phyloP scores from a whole-genome alignment of 441 rosid genomes.

The Melastoma candidum region DNA sequence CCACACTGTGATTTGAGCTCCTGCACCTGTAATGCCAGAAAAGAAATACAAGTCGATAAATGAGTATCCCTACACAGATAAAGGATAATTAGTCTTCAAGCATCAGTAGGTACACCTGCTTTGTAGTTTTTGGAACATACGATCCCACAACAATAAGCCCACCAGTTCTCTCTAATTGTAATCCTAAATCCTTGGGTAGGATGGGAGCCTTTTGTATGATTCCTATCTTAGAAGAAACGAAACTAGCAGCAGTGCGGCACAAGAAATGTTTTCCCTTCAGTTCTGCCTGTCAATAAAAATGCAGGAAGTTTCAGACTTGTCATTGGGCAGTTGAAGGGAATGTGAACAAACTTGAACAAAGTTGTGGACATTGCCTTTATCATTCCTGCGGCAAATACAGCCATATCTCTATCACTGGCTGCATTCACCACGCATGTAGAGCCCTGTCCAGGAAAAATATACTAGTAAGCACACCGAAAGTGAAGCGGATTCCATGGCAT shows the following conservation, averaged over 20 bases:
- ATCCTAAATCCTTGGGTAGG: slow-evolving; percentile 69
- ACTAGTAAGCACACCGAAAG: no score
- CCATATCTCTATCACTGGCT: slow-evolving; percentile 91
- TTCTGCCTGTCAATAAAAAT: slow-evolving; percentile 61
- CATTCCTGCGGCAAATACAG: slow-evolving; percentile 94
- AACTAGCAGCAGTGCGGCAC: slow-evolving; percentile 96
- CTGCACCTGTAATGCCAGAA: slow-evolving; percentile 42
- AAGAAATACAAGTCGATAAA: background rate
- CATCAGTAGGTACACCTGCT: slow-evolving; percentile 47
- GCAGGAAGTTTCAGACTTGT: slow-evolving; percentile 13
- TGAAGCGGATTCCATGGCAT: no score
- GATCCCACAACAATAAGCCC: slow-evolving; percentile 92
- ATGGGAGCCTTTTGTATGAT: slow-evolving; percentile 71
- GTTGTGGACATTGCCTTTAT: slow-evolving; percentile 41
- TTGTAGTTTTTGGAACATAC: slow-evolving; percentile 94
- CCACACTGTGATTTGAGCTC: slow-evolving; percentile 68
- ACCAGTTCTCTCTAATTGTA: slow-evolving; percentile 49
- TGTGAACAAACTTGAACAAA: background rate
- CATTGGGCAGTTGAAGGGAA: slow-evolving; percentile 6
- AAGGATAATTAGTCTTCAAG: slow-evolving; percentile 4
- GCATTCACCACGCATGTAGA: slow-evolving; percentile 91
- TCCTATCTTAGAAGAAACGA: slow-evolving; percentile 86
- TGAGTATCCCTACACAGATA: slow-evolving; percentile 4
- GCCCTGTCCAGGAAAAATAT: slow-evolving; percentile 33
- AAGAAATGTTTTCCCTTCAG: slow-evolving; percentile 73